Evolutionary conservation across 2,329 filamentous ascomycete species (phyloP), one percentile per base, ranked within the genome.

Genomic region (Apiospora arundinis): DNA sequence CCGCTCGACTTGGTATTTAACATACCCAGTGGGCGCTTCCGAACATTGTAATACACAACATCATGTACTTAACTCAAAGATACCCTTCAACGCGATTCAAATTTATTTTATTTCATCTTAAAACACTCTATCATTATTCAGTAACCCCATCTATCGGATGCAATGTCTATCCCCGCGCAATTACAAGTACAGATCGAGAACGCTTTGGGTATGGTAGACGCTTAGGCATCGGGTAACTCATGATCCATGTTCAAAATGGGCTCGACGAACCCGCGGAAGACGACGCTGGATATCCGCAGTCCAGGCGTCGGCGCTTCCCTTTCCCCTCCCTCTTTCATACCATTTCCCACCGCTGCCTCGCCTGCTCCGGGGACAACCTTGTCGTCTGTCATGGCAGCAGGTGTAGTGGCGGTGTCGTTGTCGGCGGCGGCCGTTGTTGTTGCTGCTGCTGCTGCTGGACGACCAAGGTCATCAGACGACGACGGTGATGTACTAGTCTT

Each of bases 261-360:
- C 65, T 67, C 65, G 42, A 67, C 40, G 40, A 67, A 67, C 1
- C 65, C 65, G 65, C 65, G 65, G 42, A 67, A 67, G 16, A 21
- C 21, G 12, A 67, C 65, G n/a, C 25, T 45, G 65, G 65, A 67
- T 67, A 67, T 67, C 40, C n/a, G 8, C 65, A 44, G 28, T 23
- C 2, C 32, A n/a, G 56, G 18, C 4, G 52, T 11, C 52, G 52
- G 28, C 52, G 52, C 18, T 37, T 21, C 52, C 52, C 32, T 37
- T 9, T 3, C 25, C 4, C 32, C 52, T 21, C 7, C 52, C 1
- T 21, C 52, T 18, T 8, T 18, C 18, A 37, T 9, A 12, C 18
- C 56, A 16, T 40, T 45, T 4, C 45, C 40, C 40, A 7, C 49
- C 28, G 23, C 21, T 40, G 2, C 65, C 6, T 32, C 32, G 16